Percentiles rank a stretch among this genome's conserved stretches.
phyloP scores from a whole-genome alignment of 176 grass and related monocot genomes.

The Dendrocalamus sinicus region DNA sequence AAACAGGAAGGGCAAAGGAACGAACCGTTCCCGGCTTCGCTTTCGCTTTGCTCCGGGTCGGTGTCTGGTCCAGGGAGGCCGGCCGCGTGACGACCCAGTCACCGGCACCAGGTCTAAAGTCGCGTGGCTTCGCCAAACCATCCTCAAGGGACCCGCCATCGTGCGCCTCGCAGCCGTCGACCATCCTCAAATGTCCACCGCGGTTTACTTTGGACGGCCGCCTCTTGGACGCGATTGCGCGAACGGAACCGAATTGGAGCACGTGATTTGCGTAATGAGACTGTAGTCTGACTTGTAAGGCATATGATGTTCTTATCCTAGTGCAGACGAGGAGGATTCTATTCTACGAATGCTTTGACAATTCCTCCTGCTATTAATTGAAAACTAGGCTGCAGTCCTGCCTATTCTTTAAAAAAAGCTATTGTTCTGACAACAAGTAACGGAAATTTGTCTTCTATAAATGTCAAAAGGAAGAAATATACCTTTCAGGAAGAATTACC shows the following conservation, averaged over 20 bases:
- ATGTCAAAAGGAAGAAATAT: too few relatives aligned
- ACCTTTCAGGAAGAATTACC: too few relatives aligned
- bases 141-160: slow-evolving; percentile 14
- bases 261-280: slow-evolving; percentile 33
- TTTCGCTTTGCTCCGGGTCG: slow-evolving; percentile 46
- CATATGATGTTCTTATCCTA: neutral
- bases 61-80: slow-evolving; percentile 60
- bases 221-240: neutral
- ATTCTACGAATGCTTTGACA: neutral
- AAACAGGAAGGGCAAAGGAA: neutral
- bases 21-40: slow-evolving; percentile 44
- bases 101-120: slow-evolving; percentile 42
- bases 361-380: slow-evolving; percentile 1
- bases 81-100: slow-evolving; percentile 64
- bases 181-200: neutral
- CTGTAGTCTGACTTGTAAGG: slow-evolving; percentile 21
- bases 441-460: neutral
- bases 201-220: slow-evolving; percentile 1
- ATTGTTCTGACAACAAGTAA: neutral
- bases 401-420: neutral
- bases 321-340: neutral
- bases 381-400: neutral
- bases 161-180: slow-evolving; percentile 40
- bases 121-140: slow-evolving; percentile 36
- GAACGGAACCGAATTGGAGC: slow-evolving; percentile 17